phyloP scores from a whole-genome alignment of 495 filamentous ascomycete genomes.

The Aspergillus sclerotiicarbonarius region DNA sequence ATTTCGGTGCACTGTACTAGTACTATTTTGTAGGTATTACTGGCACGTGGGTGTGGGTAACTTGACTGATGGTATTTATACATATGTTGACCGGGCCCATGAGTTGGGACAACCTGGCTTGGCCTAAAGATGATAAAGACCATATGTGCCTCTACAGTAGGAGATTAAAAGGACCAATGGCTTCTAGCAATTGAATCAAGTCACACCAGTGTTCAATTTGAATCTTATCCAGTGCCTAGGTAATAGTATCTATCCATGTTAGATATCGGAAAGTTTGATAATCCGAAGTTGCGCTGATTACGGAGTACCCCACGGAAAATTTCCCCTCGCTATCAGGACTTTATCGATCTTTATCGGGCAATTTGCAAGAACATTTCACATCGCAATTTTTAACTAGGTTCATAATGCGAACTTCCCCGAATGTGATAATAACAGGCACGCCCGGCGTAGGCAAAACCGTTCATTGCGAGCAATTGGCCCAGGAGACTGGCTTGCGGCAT shows the following conservation, averaged over 20 bases:
- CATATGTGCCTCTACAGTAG: no score
- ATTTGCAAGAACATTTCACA: background rate
- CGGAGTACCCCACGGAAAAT: conserved; percentile 13
- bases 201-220: no score
- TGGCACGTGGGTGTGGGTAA: no score
- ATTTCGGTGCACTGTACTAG: no score
- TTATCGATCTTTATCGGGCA: background rate
- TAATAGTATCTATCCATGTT: background rate
- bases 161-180: no score
- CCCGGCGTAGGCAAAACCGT: conserved; percentile 94
- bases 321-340: conserved; percentile 9
- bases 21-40: no score
- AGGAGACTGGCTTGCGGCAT: conserved; percentile 72
- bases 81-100: no score
- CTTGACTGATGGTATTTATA: no score
- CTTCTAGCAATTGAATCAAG: no score
- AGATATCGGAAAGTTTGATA: conserved; percentile 4
- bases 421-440: conserved; percentile 93
- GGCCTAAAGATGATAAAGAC: no score
- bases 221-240: background rate
- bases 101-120: no score
- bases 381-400: background rate
- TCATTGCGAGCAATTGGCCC: conserved; percentile 75
- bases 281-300: conserved; percentile 12
- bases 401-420: conserved; percentile 64